Percentiles rank a stretch among this genome's conserved stretches.
Evolutionary conservation across 257 asterid species (phyloP).

Genomic region (Vinca minor): DNA sequence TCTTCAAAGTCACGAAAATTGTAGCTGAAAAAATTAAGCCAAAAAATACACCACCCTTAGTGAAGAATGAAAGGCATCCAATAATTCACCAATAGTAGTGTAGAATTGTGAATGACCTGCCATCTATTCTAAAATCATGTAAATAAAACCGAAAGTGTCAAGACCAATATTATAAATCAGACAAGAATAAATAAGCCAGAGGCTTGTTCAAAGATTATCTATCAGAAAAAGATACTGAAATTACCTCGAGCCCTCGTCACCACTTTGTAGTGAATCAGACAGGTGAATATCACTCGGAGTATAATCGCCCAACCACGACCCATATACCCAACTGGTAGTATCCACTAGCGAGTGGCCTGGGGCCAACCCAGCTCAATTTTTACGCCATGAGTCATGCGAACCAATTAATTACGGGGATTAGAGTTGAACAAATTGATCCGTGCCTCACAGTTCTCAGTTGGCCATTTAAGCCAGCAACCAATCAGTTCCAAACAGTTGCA

Average conservation of each 20-base stretch:
- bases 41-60: not conserved
- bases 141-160: not conserved
- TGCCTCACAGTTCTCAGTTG: conserved; percentile 81
- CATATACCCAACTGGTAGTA: conserved; percentile 83
- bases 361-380: conserved; percentile 93
- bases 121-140: not conserved
- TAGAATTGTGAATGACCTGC: not conserved
- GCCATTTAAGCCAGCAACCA: conserved; percentile 88
- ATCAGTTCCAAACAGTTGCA: conserved; percentile 83
- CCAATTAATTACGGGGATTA: conserved; percentile 70
- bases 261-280: conserved; percentile 42
- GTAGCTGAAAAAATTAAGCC: not conserved
- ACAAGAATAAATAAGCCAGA: not conserved
- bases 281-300: conserved; percentile 53
- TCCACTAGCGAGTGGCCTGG: conserved; percentile 89
- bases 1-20: not conserved
- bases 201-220: not conserved
- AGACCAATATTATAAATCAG: not conserved
- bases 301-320: conserved; percentile 70
- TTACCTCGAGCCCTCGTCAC: conserved; percentile 62
- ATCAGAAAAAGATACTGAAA: not conserved
- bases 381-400: conserved; percentile 80
- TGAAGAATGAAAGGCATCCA: not conserved
- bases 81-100: not conserved
- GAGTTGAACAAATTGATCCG: conserved; percentile 57